phyloP scores from a whole-genome alignment of 2,329 filamentous ascomycete genomes.

The Fusarium sp. region DNA sequence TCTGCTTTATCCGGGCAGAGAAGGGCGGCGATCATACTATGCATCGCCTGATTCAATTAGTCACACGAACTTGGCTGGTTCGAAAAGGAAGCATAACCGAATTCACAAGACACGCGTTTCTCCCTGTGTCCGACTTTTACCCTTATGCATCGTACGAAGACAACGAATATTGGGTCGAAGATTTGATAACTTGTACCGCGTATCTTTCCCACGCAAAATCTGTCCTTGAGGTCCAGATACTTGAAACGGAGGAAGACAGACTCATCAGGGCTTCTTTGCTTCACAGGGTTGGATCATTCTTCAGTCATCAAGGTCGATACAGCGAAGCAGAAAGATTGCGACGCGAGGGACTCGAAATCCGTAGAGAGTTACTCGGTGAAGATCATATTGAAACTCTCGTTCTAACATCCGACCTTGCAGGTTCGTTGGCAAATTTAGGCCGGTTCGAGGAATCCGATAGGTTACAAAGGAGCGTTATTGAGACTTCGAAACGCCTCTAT shows the following conservation, averaged over 20 bases:
- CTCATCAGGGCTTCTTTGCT: constrained; percentile 25
- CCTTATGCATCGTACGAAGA: constrained; percentile 36
- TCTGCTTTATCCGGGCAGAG: constrained; percentile 44
- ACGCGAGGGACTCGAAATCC: neutral
- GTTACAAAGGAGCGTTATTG: rapidly evolving
- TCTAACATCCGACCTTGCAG: constrained; percentile 1
- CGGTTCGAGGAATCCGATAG: neutral
- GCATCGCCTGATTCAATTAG: constrained; percentile 52
- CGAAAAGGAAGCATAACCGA: neutral
- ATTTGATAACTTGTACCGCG: no score
- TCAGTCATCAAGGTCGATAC: neutral
- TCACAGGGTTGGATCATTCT: constrained; percentile 4
- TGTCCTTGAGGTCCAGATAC: constrained; percentile 25
- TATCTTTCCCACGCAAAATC: constrained; percentile 45
- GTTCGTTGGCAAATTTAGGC: rapidly evolving
- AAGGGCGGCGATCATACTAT: constrained; percentile 40
- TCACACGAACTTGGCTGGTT: constrained; percentile 47
- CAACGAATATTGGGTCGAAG: neutral
- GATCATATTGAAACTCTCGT: constrained; percentile 1
- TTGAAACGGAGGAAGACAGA: constrained; percentile 15
- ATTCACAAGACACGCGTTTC: constrained; percentile 40
- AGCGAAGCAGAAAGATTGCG: neutral
- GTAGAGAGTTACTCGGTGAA: neutral
- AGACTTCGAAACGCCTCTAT: neutral
- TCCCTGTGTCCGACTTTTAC: constrained; percentile 33